A percentile compares a stretch with the other conserved stretches of the same genome.
Conservation (phyloP, 2,329 filamentous ascomycete genomes). For the Alternaria atra region DNA sequence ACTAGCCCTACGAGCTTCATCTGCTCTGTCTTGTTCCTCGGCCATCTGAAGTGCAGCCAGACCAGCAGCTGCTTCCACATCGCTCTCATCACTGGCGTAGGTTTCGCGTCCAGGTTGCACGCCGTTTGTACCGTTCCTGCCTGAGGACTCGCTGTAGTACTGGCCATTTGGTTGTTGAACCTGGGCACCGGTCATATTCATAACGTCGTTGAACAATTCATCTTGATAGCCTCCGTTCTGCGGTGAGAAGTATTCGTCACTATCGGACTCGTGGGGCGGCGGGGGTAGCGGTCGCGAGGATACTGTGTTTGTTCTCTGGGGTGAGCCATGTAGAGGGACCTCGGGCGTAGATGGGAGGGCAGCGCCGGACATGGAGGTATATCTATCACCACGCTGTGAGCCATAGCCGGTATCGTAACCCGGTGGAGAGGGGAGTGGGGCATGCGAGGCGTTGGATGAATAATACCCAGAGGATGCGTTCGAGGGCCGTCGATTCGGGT, state of each 20-base stretch:
- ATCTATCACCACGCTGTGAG: slow-evolving; percentile 40
- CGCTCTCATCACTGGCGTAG: slow-evolving; percentile 74
- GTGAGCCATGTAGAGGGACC: slow-evolving; percentile 60
- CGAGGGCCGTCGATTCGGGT: slow-evolving; percentile 42
- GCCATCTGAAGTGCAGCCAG: slow-evolving; percentile 84
- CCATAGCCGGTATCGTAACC: slow-evolving; percentile 41
- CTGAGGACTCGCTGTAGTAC: slow-evolving; percentile 37
- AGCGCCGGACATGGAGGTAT: slow-evolving; percentile 45
- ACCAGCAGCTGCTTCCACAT: slow-evolving; percentile 86
- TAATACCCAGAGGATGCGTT: slow-evolving; percentile 42
- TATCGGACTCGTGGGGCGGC: slow-evolving; percentile 64
- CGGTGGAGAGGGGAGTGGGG: slow-evolving; percentile 48
- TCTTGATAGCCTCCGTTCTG: slow-evolving; percentile 56
- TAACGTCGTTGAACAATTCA: slow-evolving; percentile 66
- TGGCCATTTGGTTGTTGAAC: slow-evolving; percentile 46
- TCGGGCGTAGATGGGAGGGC: slow-evolving; percentile 59
- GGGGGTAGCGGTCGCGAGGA: slow-evolving; percentile 67
- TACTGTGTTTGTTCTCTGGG: slow-evolving; percentile 61
- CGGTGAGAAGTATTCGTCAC: slow-evolving; percentile 52
- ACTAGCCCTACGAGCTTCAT: slow-evolving; percentile 67
- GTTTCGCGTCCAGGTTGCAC: slow-evolving; percentile 43
- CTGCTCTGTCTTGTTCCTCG: slow-evolving; percentile 75
- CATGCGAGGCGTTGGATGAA: slow-evolving; percentile 42
- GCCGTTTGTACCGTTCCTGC: slow-evolving; percentile 58
- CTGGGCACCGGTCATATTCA: slow-evolving; percentile 56